Percentiles rank a stretch among this genome's conserved stretches.
Conservation (phyloP, 2,329 filamentous ascomycete genomes). For the Fusarium cyanostomum region DNA sequence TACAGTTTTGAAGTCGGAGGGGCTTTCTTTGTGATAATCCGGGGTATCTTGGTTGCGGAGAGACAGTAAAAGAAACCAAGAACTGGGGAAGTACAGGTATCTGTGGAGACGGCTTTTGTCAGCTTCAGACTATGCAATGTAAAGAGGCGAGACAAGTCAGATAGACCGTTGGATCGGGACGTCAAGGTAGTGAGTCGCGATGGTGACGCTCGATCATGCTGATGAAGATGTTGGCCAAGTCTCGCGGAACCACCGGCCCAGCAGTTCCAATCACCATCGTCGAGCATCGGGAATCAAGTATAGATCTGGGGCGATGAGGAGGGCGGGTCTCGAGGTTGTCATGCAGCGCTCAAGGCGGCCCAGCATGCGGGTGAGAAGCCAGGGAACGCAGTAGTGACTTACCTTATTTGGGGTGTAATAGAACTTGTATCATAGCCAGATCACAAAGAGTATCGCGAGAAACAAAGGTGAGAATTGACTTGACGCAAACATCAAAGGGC, state of each 20-base stretch:
- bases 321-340: not conserved
- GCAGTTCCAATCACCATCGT: not conserved
- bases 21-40: constrained; percentile 5
- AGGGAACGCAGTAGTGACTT: not conserved
- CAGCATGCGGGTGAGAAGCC: no score
- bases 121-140: no score
- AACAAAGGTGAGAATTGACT: not conserved
- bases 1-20: not conserved
- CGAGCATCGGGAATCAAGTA: not conserved
- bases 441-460: not conserved
- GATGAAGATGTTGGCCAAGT: no score
- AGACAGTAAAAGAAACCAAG: not conserved
- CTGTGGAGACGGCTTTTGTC: not conserved
- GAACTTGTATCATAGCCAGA: not conserved
- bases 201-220: no score
- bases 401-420: not conserved
- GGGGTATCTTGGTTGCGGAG: not conserved
- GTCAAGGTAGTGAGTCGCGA: not conserved
- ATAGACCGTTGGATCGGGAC: no score
- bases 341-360: not conserved
- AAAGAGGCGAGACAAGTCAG: no score
- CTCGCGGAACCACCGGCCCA: not conserved
- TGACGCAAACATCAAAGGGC: not conserved
- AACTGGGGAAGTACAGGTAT: not conserved
- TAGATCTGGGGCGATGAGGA: not conserved